These are phyloP conservation scores for Pyrenochaeta sp. DNA, from an alignment of 2,329 filamentous ascomycete genomes.

Conservation along the genomic window DNA sequence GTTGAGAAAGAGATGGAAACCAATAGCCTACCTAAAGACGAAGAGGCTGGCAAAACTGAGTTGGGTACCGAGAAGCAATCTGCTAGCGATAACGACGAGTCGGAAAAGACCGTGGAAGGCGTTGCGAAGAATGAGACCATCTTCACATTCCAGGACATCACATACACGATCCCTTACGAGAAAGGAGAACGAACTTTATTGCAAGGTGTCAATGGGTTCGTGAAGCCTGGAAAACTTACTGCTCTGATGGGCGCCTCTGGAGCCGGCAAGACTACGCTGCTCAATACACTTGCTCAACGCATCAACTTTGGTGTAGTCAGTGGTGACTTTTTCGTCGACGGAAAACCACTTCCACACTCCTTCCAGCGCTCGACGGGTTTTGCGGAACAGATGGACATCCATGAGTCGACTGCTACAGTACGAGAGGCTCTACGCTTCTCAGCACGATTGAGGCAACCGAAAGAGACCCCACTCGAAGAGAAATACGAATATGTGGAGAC, in stretches of 20 bases:
- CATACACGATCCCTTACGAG: conserved; percentile 72
- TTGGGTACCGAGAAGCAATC: conserved; percentile 35
- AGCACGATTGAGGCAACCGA: conserved; percentile 69
- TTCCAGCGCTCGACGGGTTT: conserved; percentile 82
- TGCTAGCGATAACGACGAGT: conserved; percentile 33
- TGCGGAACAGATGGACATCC: conserved; percentile 72
- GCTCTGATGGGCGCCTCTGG: conserved; percentile 78
- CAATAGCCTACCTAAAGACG: conserved; percentile 55
- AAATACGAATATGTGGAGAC: conserved; percentile 73
- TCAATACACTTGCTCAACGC: conserved; percentile 51
- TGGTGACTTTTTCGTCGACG: conserved; percentile 57
- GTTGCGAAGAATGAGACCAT: conserved; percentile 68
- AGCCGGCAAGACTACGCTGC: conserved; percentile 47
- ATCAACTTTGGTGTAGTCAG: conserved; percentile 56
- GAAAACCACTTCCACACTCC: conserved; percentile 64
- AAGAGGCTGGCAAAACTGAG: conserved; percentile 60
- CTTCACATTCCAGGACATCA: conserved; percentile 85
- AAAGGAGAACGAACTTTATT: conserved; percentile 59
- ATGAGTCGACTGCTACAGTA: conserved; percentile 69
- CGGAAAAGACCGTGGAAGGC: conserved; percentile 50
- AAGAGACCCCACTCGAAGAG: conserved; percentile 64
- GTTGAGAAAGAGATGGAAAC: conserved; percentile 67
- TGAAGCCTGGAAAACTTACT: conserved; percentile 89
- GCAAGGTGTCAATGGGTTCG: conserved; percentile 77
- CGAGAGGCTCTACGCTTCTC: conserved; percentile 71